Base-by-base conservation (phyloP, 2,329 filamentous ascomycete genomes). In the Pseudocercospora musae region DNA sequence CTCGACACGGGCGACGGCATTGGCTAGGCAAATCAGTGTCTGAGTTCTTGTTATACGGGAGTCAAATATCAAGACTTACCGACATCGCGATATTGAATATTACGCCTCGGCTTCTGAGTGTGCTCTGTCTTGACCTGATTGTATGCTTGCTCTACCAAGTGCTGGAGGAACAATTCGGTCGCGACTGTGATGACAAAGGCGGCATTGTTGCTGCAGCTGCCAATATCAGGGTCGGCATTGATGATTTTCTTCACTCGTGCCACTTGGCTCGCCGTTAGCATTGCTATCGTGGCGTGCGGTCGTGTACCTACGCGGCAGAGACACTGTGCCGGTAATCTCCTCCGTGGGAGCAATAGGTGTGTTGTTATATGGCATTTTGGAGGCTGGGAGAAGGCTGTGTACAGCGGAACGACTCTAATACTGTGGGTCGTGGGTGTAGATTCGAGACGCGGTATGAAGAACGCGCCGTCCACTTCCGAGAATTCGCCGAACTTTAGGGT, bases 191-290 rank as follows among this genome's bases (percentile, higher is more conserved):
- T 96, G 61, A 94, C 88, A 76, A 98, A 98, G 20, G 93, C 90
- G 58, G 94, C 94, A 73, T 96, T 96, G 77, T 93, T 96, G 52
- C 93, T 96, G 77, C 92, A 96, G 74, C 90, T 86, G 66, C 82
- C 83, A 65, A 96, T 90, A 66, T 97, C 94, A 48, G 91, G 87
- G 77, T 99, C 95, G 62, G 92, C 85, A 54, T 87, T 85, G 64
- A 99, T 91, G 74, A 99, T 96, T 79, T 96, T 96, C 79, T 97
- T 97, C 62, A 99, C 91, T 71, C 95, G 87, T 18, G 95, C 91
- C 60, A 98, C 95, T 98, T 71, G 18, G 13, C 53, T 11, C 27
- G 55, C n/a, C 59, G 67, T 69, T 55, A 73, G 68, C 23, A 25
- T 25, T 25, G 23, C 23, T 25, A 25, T 25, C 3, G 3, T 25